Evolutionary conservation across 768 basidiomycete genomes (phyloP), one percentile per base, ranked within the genome.

Genomic region (Cystofilobasidium bisporidii): DNA sequence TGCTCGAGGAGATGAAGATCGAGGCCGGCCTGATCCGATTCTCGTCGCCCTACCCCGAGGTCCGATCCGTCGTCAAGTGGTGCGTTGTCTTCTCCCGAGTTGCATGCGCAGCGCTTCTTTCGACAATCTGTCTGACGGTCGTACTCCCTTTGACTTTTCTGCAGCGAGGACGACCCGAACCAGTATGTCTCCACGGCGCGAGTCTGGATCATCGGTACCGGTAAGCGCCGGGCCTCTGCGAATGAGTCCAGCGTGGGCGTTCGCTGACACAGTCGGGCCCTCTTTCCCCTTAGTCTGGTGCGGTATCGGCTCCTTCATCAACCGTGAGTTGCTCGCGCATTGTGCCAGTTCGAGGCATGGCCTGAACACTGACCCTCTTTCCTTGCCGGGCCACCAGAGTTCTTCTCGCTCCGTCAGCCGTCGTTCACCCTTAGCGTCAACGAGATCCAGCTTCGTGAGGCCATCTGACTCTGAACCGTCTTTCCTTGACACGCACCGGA

Each of bases 21-120:
- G 67, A 77, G 69, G 74, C 74, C 5, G 76, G 74, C 2, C 48
- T 77, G 38, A 75, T 77, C 56, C 41, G 69, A 15, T 69, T 56
- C 65, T 69, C 71, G 12, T 72, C 72, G 11, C 72, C 72, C 22
- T 72, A 72, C 55, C 71, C 71, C 6, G 71, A 73, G 75, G 87
- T 88, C 17, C 83, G 87, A 55, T 84, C 86, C 11, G 86, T 87
- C 10, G 87, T 88, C 12, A 83, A 85, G 24, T 68, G 67, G 36
- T 36, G 36, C 36, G 36, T 36, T 12, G 12, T 36, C 36, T 12
- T 36, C 36, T 36, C 36, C 32, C 38, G 56, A 58, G 56, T 11
- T 36, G 24, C n/a, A n/a, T n/a, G n/a, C n/a, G n/a, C n/a, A n/a
- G n/a, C n/a, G n/a, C n/a, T n/a, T n/a, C n/a, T n/a, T 22, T 20